Conservation (phyloP, 257 asterid species). For the Gentiana macrophylla region DNA sequence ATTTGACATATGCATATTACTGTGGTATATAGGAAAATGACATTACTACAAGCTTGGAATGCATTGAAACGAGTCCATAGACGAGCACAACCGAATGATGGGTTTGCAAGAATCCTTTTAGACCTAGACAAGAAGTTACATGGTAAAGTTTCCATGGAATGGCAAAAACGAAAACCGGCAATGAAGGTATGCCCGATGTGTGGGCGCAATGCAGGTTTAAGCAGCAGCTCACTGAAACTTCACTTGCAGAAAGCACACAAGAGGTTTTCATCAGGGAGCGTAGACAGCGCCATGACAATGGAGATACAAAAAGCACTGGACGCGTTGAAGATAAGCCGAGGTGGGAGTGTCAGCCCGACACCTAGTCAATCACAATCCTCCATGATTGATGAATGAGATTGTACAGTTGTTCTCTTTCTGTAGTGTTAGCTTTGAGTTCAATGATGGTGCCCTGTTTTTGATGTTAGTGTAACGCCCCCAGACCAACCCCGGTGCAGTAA, state of each 20-base stretch:
- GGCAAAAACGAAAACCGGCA: slow-evolving; percentile 84
- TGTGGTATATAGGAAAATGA: slow-evolving; percentile 33
- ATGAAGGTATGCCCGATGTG: slow-evolving; percentile 97
- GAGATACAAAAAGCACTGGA: slow-evolving; percentile 88
- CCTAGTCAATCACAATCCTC: slow-evolving; percentile 35
- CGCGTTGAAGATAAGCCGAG: slow-evolving; percentile 73
- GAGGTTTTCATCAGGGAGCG: slow-evolving; percentile 91
- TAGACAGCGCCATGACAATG: slow-evolving; percentile 96
- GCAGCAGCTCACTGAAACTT: slow-evolving; percentile 95
- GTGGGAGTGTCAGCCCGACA: slow-evolving; percentile 91
- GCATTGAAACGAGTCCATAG: slow-evolving; percentile 73
- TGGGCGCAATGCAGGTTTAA: slow-evolving; percentile 88
- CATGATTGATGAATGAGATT: slow-evolving; percentile 36
- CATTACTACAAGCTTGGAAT: slow-evolving; percentile 79
- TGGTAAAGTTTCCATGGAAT: slow-evolving; percentile 85
- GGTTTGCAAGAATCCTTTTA: slow-evolving; percentile 79
- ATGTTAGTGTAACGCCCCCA: no score
- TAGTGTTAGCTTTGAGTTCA: no score
- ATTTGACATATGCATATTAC: neutral
- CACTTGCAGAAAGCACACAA: slow-evolving; percentile 91
- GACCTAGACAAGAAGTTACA: slow-evolving; percentile 66
- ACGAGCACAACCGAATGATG: slow-evolving; percentile 97
- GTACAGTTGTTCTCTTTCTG: neutral
- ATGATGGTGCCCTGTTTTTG: no score
- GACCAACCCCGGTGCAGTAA: no score